Conservation (phyloP, 768 basidiomycete species). For the Lactarius hatsudake region DNA sequence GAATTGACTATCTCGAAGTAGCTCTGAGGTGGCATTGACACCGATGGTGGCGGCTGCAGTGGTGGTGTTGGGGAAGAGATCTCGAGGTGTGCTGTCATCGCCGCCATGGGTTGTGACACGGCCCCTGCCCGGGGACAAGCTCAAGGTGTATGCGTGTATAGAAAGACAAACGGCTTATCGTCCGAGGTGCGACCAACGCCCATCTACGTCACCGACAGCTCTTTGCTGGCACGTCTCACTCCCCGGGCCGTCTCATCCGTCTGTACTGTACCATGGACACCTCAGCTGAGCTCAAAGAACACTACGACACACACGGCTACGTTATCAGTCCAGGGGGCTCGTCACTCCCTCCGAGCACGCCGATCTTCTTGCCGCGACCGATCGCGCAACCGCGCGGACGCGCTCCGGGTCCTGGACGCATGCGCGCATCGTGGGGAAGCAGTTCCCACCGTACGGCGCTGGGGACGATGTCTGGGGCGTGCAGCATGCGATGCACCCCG, state of each 20-base stretch:
- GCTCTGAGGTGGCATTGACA: not conserved
- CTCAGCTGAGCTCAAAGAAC: constrained; percentile 36
- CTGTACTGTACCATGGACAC: not conserved
- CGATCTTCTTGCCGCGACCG: constrained; percentile 49
- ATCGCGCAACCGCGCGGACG: constrained; percentile 49
- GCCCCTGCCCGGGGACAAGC: not conserved
- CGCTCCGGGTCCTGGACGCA: constrained; percentile 62
- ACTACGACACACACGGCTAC: constrained; percentile 63
- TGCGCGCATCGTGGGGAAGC: constrained; percentile 70
- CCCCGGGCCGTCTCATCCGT: not conserved
- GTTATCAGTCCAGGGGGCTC: constrained; percentile 59
- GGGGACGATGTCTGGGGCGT: constrained; percentile 76
- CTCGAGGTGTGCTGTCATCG: not conserved
- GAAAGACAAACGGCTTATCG: not conserved
- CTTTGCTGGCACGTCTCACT: not conserved
- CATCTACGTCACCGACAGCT: not conserved
- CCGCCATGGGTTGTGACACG: constrained; percentile 3
- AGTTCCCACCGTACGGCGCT: constrained; percentile 69
- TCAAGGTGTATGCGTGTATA: not conserved
- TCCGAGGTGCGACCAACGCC: no score
- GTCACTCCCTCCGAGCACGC: constrained; percentile 41
- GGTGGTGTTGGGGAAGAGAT: not conserved
- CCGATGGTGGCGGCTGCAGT: no score
- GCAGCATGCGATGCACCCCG: constrained; percentile 81
- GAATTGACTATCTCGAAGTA: constrained; percentile 18